phyloP scores from a whole-genome alignment of 2,329 filamentous ascomycete genomes.

The Aspergillus neoniger region DNA sequence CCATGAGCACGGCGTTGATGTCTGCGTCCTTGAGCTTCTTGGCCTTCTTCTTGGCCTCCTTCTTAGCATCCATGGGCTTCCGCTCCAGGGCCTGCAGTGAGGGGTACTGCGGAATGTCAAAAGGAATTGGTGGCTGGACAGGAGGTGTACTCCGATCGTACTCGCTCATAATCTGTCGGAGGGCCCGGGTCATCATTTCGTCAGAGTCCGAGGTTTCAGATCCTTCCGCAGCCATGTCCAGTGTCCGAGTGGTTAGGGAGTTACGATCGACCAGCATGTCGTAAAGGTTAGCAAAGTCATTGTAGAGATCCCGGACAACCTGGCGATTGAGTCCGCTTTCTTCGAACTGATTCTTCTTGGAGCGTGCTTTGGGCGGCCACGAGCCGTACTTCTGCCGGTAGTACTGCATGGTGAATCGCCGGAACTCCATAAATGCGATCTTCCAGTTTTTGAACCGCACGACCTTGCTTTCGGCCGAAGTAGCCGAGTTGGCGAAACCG shows the following conservation, averaged over 20 bases:
- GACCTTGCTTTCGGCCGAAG: conserved; percentile 70
- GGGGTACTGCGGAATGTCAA: conserved; percentile 79
- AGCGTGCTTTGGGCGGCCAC: conserved; percentile 88
- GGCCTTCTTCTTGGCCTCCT: conserved; percentile 70
- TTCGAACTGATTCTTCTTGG: conserved; percentile 86
- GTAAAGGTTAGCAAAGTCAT: conserved; percentile 83
- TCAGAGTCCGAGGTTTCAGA: conserved; percentile 50
- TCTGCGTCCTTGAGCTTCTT: conserved; percentile 78
- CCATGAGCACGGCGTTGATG: conserved; percentile 72
- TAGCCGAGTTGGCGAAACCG: conserved; percentile 82
- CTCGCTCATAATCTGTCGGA: conserved; percentile 79
- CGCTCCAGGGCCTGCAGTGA: conserved; percentile 65
- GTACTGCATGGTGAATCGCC: conserved; percentile 70
- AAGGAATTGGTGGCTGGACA: conserved; percentile 86
- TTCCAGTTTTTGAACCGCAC: conserved; percentile 86
- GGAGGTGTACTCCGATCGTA: conserved; percentile 88
- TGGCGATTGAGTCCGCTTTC: conserved; percentile 84
- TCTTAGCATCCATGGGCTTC: conserved; percentile 68
- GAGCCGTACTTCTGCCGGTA: conserved; percentile 69
- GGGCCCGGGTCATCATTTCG: conserved; percentile 66
- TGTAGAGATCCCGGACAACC: conserved; percentile 78
- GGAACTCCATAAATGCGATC: conserved; percentile 70
- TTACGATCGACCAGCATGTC: conserved; percentile 83
- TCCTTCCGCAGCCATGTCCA: conserved; percentile 64
- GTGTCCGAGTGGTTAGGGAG: conserved; percentile 74